phyloP scores from a whole-genome alignment of 2,329 filamentous ascomycete species.

The Penicillium decumbens region DNA sequence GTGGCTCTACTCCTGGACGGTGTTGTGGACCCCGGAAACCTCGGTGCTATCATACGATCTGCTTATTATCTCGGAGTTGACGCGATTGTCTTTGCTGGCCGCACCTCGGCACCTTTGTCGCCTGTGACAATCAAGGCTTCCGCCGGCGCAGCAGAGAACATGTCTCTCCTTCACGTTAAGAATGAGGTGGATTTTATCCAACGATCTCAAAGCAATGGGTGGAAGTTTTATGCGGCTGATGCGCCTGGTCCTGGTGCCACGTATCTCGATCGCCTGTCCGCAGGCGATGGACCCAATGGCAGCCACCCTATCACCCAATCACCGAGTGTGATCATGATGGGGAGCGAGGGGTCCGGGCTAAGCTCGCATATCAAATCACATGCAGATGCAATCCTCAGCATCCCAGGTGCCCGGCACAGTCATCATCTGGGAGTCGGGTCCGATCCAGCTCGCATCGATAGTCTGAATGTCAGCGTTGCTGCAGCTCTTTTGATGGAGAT shows the following conservation, averaged over 20 bases:
- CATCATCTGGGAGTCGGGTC: conserved; percentile 33
- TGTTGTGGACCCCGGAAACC: conserved; percentile 77
- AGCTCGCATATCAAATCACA: conserved; percentile 59
- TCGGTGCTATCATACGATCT: conserved; percentile 82
- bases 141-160: conserved; percentile 76
- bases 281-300: conserved; percentile 38
- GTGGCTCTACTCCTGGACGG: conserved; percentile 44
- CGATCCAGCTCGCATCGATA: conserved; percentile 63
- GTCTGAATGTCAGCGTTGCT: conserved; percentile 89
- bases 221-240: conserved; percentile 76
- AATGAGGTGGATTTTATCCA: conserved; percentile 66
- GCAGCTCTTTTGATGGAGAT: conserved; percentile 61
- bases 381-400: conserved; percentile 61
- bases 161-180: conserved; percentile 66
- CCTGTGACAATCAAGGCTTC: conserved; percentile 81
- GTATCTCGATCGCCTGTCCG: conserved; percentile 18
- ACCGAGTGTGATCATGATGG: conserved; percentile 76
- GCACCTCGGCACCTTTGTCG: conserved; percentile 68
- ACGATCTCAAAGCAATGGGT: conserved; percentile 64
- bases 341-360: conserved; percentile 74
- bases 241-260: conserved; percentile 34
- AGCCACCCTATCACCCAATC: conserved; percentile 48
- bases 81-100: conserved; percentile 70
- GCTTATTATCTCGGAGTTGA: conserved; percentile 88
- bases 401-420: conserved; percentile 52